These are phyloP conservation scores for Pythium rishiriense DNA, from an alignment of 352 stramenopile genomes.

Conservation along the genomic window DNA sequence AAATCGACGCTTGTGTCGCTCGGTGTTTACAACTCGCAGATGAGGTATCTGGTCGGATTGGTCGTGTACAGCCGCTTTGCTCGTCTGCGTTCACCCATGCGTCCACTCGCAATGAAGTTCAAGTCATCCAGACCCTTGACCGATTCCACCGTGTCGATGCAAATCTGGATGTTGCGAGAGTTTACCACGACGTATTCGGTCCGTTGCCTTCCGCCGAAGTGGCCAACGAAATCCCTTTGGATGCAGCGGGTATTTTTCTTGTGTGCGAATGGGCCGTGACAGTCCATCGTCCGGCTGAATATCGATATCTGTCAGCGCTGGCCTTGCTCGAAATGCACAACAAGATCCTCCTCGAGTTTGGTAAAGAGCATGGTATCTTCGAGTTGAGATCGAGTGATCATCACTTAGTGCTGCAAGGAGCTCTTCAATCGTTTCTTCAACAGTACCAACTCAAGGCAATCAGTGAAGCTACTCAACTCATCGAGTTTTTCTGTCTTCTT, in stretches of 20 bases:
- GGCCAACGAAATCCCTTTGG: slow-evolving; percentile 53
- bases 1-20: slow-evolving; percentile 55
- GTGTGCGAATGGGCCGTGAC: slow-evolving; percentile 86
- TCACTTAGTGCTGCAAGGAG: slow-evolving; percentile 71
- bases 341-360: slow-evolving; percentile 55
- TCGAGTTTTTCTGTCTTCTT: slow-evolving; percentile 80
- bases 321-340: slow-evolving; percentile 85
- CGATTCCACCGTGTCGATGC: slow-evolving; percentile 79
- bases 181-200: slow-evolving; percentile 76
- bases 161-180: slow-evolving; percentile 61
- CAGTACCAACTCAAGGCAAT: slow-evolving; percentile 76
- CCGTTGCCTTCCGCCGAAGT: slow-evolving; percentile 44
- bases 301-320: slow-evolving; percentile 77
- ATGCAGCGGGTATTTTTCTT: slow-evolving; percentile 68
- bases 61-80: slow-evolving; percentile 57
- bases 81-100: slow-evolving; percentile 33
- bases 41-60: slow-evolving; percentile 65
- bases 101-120: slow-evolving; percentile 70
- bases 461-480: slow-evolving; percentile 77
- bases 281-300: slow-evolving; percentile 76
- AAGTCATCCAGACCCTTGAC: slow-evolving; percentile 77
- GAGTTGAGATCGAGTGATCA: slow-evolving; percentile 48
- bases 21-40: slow-evolving; percentile 49
- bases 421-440: slow-evolving; percentile 72
- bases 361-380: slow-evolving; percentile 55